These are phyloP conservation scores for Prunus yedoensis DNA, from an alignment of 331 rosid genomes.

Conservation along the genomic window DNA sequence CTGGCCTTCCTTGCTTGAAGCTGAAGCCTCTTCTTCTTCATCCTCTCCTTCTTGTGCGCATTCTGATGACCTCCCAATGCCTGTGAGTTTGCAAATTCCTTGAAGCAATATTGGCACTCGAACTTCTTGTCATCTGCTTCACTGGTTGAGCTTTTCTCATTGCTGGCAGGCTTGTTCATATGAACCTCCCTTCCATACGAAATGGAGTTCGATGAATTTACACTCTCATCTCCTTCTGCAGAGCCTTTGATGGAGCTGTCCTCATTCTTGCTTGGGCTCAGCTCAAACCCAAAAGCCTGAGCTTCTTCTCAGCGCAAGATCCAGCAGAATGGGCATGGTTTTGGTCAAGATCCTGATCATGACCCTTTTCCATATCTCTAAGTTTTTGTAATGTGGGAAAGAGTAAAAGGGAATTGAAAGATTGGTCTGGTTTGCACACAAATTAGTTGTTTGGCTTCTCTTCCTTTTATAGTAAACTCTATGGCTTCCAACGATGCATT, in stretches of 20 bases:
- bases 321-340: constrained; percentile 18
- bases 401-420: neutral
- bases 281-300: constrained; percentile 86
- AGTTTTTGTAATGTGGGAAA: neutral
- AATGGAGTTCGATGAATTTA: constrained; percentile 68
- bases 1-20: constrained; percentile 85
- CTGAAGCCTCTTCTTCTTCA: constrained; percentile 91
- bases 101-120: constrained; percentile 87
- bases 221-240: constrained; percentile 76
- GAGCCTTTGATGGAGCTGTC: constrained; percentile 36
- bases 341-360: no score
- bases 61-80: constrained; percentile 97
- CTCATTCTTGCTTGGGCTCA: constrained; percentile 45
- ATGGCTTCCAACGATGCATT: constrained; percentile 50
- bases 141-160: constrained; percentile 22
- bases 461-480: constrained; percentile 61
- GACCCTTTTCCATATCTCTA: neutral
- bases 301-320: constrained; percentile 56
- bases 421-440: neutral
- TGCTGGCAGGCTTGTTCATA: neutral
- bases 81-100: constrained; percentile 88
- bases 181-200: constrained; percentile 2
- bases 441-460: constrained; percentile 37
- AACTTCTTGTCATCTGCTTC: constrained; percentile 51
- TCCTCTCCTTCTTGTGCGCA: constrained; percentile 93